Percentiles rank a stretch among this genome's conserved stretches.
phyloP scores from a whole-genome alignment of 2,329 filamentous ascomycete genomes.

The Monilinia aucupariae region DNA sequence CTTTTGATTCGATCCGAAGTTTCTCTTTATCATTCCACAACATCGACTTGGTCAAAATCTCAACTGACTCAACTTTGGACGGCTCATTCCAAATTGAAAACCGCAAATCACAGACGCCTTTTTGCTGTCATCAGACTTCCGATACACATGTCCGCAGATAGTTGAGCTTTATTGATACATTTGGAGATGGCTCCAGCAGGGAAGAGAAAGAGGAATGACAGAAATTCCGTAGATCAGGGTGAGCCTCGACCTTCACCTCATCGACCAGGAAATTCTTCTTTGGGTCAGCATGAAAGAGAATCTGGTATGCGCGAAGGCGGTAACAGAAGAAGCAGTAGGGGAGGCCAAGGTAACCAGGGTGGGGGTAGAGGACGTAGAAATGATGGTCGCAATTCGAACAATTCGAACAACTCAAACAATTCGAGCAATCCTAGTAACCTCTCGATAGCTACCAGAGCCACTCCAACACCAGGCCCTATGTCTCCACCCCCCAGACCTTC shows the following conservation, averaged over 20 bases:
- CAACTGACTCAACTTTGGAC: neutral
- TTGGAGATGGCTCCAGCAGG: conserved; percentile 31
- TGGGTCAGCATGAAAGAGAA: conserved; percentile 55
- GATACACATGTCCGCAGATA: conserved; percentile 30
- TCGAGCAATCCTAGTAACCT: conserved; percentile 29
- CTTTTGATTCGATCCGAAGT: neutral
- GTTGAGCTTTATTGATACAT: conserved; percentile 21
- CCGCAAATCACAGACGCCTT: neutral
- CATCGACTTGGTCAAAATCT: neutral
- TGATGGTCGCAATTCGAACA: conserved; percentile 27
- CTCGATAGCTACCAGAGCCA: conserved; percentile 28
- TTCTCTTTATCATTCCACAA: neutral
- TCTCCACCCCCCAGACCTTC: conserved; percentile 33
- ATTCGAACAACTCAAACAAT: conserved; percentile 20
- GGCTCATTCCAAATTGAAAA: conserved; percentile 1
- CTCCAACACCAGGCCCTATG: conserved; percentile 34
- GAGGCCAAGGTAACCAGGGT: conserved; percentile 37
- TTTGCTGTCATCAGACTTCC: neutral
- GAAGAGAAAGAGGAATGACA: conserved; percentile 37
- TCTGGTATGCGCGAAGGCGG: conserved; percentile 44
- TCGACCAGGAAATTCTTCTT: conserved; percentile 50
- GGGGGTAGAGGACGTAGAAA: conserved; percentile 31
- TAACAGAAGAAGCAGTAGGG: conserved; percentile 43
- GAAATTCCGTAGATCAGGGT: conserved; percentile 37
- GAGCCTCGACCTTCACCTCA: conserved; percentile 56